These are phyloP conservation scores for Peniophora sp. DNA, from an alignment of 1,284 basidiomycete genomes.

Conservation along the genomic window DNA sequence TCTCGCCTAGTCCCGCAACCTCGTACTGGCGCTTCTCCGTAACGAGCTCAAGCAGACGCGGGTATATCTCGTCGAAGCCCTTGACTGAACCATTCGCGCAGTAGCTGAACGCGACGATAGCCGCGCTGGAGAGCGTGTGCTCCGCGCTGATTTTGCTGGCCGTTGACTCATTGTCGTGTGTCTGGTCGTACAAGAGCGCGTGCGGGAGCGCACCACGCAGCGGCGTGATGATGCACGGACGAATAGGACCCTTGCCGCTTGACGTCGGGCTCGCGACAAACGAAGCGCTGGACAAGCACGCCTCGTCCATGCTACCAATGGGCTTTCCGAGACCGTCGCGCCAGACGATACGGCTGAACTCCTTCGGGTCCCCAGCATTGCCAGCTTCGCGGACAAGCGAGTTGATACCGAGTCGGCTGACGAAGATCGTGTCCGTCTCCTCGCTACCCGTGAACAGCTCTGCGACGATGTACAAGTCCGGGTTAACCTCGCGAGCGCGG, in stretches of 20 bases:
- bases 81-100: slow-evolving; percentile 89
- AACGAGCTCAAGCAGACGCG: slow-evolving; percentile 83
- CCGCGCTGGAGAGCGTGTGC: slow-evolving; percentile 87
- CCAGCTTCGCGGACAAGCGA: slow-evolving; percentile 88
- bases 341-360: slow-evolving; percentile 80
- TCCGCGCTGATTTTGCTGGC: slow-evolving; percentile 85
- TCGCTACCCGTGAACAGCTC: slow-evolving; percentile 96
- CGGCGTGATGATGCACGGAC: slow-evolving; percentile 68
- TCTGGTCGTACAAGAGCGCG: slow-evolving; percentile 88
- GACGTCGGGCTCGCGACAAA: slow-evolving; percentile 70
- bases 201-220: slow-evolving; percentile 83
- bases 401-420: slow-evolving; percentile 86
- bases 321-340: slow-evolving; percentile 86
- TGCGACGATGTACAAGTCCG: slow-evolving; percentile 91
- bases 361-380: slow-evolving; percentile 84
- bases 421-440: slow-evolving; percentile 88
- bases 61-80: slow-evolving; percentile 95
- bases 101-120: slow-evolving; percentile 80
- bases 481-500: slow-evolving; percentile 81
- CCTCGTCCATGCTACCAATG: slow-evolving; percentile 87
- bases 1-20: slow-evolving; percentile 39
- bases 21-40: slow-evolving; percentile 77
- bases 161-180: slow-evolving; percentile 93
- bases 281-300: slow-evolving; percentile 59
- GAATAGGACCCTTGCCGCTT: slow-evolving; percentile 69